Base-by-base conservation (phyloP, 139 green algal species). In the Ettlia oleoabundans region DNA sequence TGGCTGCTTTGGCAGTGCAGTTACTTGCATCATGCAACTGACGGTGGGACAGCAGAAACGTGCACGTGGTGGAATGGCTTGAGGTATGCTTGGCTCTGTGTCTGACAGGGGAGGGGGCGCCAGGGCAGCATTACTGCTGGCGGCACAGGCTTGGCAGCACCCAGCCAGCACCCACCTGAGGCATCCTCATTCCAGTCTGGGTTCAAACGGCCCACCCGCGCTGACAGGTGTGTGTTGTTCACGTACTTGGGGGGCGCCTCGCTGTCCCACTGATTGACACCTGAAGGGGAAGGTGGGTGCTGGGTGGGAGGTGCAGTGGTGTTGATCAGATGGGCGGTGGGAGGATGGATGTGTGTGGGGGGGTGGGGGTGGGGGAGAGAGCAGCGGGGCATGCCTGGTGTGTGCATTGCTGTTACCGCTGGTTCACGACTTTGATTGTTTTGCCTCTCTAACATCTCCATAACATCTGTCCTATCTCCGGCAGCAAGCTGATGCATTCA, bases 131-230 rank as follows among this genome's bases (percentile, higher is more conserved):
- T 22, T 9, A n/a, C 15, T 58, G 47, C 55, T 22, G 9, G 55
- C 55, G 18, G 5, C 21, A 22, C 55, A 65, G 5, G 55, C 15
- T 22, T 28, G 18, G 30, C 55, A n/a, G 18, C 55, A 9, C 18
- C 21, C 18, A 15, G 55, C 18, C 55, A 9, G 28, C 0, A n/a
- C 55, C 10, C 74, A 64, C 67, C 64, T 4, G 63, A 84, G 4
- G 69, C 71, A 22, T 90, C 75, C 66, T 96, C 91, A 66, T 95
- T 95, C 95, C 95, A 98, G 43, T 79, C 30, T 0, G 96, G 95
- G 87, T 99, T 99, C 26, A 99, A 90, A 0, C 67, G 43, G 0
- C 82, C 94, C 35, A 99, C 95, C 22, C 97, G 90, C 1, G 92
- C 82, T 1, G 76, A 82, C 28, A 99, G 91, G 47, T 88, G 80